These are phyloP conservation scores for Chrysoporthe cubensis DNA, from an alignment of 2,329 filamentous ascomycete genomes.

Conservation along the genomic window DNA sequence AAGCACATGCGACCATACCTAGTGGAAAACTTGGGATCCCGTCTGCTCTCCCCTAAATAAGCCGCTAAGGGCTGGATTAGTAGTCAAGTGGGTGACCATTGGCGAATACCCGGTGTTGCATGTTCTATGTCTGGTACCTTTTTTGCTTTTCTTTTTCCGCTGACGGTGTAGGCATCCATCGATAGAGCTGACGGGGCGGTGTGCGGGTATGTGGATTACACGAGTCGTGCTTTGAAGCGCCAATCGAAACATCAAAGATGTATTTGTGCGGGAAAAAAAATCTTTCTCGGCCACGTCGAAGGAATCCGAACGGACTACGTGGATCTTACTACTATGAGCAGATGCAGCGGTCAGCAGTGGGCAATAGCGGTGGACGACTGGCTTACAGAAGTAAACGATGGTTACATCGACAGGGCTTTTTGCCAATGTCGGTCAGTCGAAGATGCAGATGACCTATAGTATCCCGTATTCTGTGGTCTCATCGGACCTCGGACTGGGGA, in stretches of 20 bases:
- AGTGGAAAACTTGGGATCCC: conserved; percentile 14
- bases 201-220: neutral
- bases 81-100: conserved; percentile 16
- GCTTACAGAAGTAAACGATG: neutral
- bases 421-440: neutral
- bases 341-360: neutral
- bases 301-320: neutral
- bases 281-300: neutral
- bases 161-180: neutral
- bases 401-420: neutral
- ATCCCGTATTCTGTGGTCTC: neutral
- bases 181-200: neutral
- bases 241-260: neutral
- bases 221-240: neutral
- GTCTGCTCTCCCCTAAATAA: conserved; percentile 14
- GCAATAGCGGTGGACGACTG: neutral
- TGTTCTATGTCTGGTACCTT: neutral
- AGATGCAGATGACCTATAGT: neutral
- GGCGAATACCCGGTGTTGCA: conserved; percentile 18
- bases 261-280: neutral
- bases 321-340: neutral
- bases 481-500: neutral
- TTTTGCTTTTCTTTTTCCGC: neutral
- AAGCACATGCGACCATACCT: conserved; percentile 11
- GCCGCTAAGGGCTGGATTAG: conserved; percentile 9